Conservation (phyloP, 345 rosid genomes). For the Viola odorata region DNA sequence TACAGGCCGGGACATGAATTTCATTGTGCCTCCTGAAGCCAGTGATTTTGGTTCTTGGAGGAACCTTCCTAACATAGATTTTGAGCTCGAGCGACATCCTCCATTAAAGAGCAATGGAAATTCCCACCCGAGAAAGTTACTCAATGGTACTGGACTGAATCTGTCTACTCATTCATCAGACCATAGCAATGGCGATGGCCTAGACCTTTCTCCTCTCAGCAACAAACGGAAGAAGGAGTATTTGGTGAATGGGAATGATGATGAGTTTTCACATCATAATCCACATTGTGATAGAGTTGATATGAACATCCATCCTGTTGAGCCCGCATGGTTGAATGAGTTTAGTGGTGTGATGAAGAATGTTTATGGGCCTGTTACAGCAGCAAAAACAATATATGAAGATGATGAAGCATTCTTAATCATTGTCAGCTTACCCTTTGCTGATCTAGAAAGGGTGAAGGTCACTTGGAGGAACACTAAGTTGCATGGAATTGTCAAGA, state of each 20-base stretch:
- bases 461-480: constrained; percentile 81
- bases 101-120: constrained; percentile 31
- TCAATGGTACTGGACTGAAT: constrained; percentile 81
- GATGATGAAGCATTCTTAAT: constrained; percentile 69
- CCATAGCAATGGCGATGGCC: constrained; percentile 56
- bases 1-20: constrained; percentile 81
- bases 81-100: constrained; percentile 78
- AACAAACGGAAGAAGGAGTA: constrained; percentile 75
- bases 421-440: constrained; percentile 68
- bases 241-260: constrained; percentile 53
- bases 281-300: constrained; percentile 46
- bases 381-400: constrained; percentile 75
- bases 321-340: constrained; percentile 68
- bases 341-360: constrained; percentile 84
- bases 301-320: constrained; percentile 55
- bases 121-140: constrained; percentile 53
- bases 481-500: constrained; percentile 70
- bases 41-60: constrained; percentile 95
- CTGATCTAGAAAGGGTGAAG: constrained; percentile 74
- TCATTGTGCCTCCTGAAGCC: constrained; percentile 71
- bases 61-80: constrained; percentile 80
- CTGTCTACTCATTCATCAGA: constrained; percentile 61
- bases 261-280: constrained; percentile 50
- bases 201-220: constrained; percentile 60
- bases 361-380: constrained; percentile 78